These are phyloP conservation scores for Calocybe indica DNA, from an alignment of 768 basidiomycete genomes.

Conservation along the genomic window DNA sequence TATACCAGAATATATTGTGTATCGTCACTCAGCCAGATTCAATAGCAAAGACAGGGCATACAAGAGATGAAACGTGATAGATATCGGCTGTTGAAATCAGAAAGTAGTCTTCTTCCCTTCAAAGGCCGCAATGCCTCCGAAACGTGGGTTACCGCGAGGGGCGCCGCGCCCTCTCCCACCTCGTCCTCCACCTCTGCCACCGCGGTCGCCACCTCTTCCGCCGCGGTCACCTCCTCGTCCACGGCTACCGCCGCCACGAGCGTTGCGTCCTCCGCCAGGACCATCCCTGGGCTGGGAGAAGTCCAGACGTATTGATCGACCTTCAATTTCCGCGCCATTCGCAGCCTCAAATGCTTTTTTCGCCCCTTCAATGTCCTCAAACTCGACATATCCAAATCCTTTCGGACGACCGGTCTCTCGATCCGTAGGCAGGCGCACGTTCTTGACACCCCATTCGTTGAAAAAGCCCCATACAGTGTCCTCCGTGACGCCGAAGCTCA, in stretches of 20 bases:
- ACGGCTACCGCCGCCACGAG: constrained; percentile 25
- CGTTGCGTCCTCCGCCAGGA: constrained; percentile 36
- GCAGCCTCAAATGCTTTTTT: constrained; percentile 72
- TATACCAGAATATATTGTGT: too few species aligned
- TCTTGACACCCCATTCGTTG: constrained; percentile 83
- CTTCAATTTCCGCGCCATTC: constrained; percentile 72
- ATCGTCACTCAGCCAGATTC: too few species aligned
- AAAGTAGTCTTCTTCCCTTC: constrained; percentile 72
- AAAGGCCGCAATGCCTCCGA: constrained; percentile 56
- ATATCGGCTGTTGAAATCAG: constrained; percentile 10
- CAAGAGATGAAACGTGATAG: too few species aligned
- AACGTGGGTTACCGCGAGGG: constrained; percentile 42
- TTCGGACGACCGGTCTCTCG: constrained; percentile 86
- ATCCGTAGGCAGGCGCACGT: constrained; percentile 88
- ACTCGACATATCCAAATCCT: constrained; percentile 97
- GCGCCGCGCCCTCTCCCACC: constrained; percentile 41
- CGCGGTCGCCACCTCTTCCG: constrained; percentile 32
- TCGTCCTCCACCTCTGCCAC: constrained; percentile 34
- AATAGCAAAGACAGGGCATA: too few species aligned
- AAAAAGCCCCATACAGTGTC: constrained; percentile 89
- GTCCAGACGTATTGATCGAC: constrained; percentile 78
- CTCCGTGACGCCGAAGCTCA: constrained; percentile 76
- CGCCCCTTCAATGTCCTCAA: constrained; percentile 72
- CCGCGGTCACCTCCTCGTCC: constrained; percentile 23
- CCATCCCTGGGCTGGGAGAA: constrained; percentile 77